Conservation (phyloP, 352 stramenopile species). For the Phytophthora boehmeriae region DNA sequence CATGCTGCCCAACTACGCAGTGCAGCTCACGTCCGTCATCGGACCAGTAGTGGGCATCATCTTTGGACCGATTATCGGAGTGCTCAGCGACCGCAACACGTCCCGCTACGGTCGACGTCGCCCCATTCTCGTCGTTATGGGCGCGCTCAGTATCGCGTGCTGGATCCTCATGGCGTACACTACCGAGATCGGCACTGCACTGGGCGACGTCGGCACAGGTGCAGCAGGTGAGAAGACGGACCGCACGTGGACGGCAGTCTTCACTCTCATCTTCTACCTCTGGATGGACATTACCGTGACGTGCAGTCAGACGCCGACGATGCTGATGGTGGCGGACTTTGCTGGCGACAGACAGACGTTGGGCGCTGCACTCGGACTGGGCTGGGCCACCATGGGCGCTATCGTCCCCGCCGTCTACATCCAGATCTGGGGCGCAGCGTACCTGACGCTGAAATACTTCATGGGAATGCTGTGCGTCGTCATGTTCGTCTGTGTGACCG, state of each 20-base stretch:
- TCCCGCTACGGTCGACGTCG: slow-evolving; percentile 45
- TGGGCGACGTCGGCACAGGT: slow-evolving; percentile 27
- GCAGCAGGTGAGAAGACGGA: slow-evolving; percentile 24
- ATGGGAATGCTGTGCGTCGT: slow-evolving; percentile 42
- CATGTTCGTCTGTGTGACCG: slow-evolving; percentile 32
- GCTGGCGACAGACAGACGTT: slow-evolving; percentile 45
- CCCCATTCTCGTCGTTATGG: slow-evolving; percentile 37
- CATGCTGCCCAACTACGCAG: slow-evolving; percentile 45
- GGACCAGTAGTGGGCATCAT: slow-evolving; percentile 50
- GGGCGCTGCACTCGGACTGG: slow-evolving; percentile 30
- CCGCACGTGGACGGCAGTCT: slow-evolving; percentile 33
- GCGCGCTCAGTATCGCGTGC: slow-evolving; percentile 36
- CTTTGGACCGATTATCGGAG: slow-evolving; percentile 41
- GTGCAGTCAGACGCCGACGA: slow-evolving; percentile 36
- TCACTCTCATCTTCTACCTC: slow-evolving; percentile 47
- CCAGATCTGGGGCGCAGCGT: slow-evolving; percentile 38
- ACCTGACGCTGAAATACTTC: slow-evolving; percentile 44
- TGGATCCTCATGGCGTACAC: slow-evolving; percentile 47
- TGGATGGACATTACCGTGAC: slow-evolving; percentile 60
- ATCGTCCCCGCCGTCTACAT: slow-evolving; percentile 48
- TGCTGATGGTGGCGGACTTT: slow-evolving; percentile 48
- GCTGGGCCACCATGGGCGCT: slow-evolving; percentile 33
- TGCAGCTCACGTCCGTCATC: slow-evolving; percentile 54
- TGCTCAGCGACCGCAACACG: slow-evolving; percentile 44
- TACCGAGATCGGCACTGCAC: slow-evolving; percentile 26